These are phyloP conservation scores for Penicillium sp. DNA, from an alignment of 2,329 filamentous ascomycete species.

Conservation along the genomic window DNA sequence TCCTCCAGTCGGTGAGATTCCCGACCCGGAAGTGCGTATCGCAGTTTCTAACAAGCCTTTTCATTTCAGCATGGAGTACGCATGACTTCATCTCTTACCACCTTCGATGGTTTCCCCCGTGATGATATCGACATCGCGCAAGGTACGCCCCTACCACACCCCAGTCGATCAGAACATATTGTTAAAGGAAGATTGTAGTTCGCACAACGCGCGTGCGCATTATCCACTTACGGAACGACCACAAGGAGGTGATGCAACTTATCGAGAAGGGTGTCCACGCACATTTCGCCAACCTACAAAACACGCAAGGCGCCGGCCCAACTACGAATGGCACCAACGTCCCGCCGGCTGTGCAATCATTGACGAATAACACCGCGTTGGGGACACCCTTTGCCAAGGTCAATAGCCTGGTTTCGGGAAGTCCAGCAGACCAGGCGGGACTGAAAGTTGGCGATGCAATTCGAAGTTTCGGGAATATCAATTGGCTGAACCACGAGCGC, in stretches of 20 bases:
- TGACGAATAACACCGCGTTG: constrained; percentile 36
- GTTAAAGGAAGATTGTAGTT: constrained; percentile 54
- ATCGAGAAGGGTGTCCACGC: constrained; percentile 87
- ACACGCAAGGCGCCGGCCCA: constrained; percentile 47
- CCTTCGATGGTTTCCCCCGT: constrained; percentile 86
- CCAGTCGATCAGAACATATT: constrained; percentile 2
- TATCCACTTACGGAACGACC: constrained; percentile 86
- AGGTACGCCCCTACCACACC: constrained; percentile 56
- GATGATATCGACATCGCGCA: constrained; percentile 94
- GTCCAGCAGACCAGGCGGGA: constrained; percentile 81
- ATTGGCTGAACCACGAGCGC: constrained; percentile 80
- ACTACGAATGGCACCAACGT: constrained; percentile 25
- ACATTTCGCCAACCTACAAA: constrained; percentile 74
- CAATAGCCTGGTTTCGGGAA: constrained; percentile 73
- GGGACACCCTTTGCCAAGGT: constrained; percentile 81
- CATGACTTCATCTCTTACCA: constrained; percentile 86
- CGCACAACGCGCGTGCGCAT: constrained; percentile 90
- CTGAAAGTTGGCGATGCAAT: constrained; percentile 78
- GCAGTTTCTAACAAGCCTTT: constrained; percentile 17
- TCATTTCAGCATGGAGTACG: constrained; percentile 76
- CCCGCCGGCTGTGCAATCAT: constrained; percentile 23
- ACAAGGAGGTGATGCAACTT: constrained; percentile 79
- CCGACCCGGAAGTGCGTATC: background rate
- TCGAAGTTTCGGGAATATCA: constrained; percentile 79
- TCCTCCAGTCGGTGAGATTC: constrained; percentile 77